Evolutionary conservation across 495 filamentous ascomycete species (phyloP).

Genomic region (Trichoderma parareesei): DNA sequence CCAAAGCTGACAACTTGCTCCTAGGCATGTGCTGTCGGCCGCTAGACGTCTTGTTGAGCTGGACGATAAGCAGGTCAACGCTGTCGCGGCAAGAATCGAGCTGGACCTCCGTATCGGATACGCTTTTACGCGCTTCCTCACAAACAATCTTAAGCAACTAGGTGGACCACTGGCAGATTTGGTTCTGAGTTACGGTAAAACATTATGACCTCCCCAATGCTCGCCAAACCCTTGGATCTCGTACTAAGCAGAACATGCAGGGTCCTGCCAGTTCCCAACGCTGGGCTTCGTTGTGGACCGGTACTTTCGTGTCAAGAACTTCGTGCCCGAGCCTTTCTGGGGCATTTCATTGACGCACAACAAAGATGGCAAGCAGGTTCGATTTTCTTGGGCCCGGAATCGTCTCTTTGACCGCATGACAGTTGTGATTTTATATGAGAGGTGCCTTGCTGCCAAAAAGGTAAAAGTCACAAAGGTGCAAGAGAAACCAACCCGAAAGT

Average conservation of each 20-base stretch:
- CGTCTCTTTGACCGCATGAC: conserved; percentile 82
- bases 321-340: conserved; percentile 91
- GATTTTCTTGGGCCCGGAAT: conserved; percentile 74
- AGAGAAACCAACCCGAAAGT: conserved; percentile 88
- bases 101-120: conserved; percentile 86
- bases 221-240: conserved; percentile 1
- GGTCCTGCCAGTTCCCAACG: conserved; percentile 95
- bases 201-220: conserved; percentile 9
- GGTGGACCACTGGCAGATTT: conserved; percentile 52
- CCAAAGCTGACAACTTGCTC: conserved; percentile 13
- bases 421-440: conserved; percentile 74
- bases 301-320: conserved; percentile 86
- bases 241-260: conserved; percentile 30
- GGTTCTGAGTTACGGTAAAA: conserved; percentile 78
- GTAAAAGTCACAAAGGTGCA: conserved; percentile 77
- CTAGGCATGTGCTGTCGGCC: conserved; percentile 73
- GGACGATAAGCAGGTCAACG: conserved; percentile 79
- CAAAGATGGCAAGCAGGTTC: conserved; percentile 69
- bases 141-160: conserved; percentile 60
- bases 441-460: conserved; percentile 66
- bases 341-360: conserved; percentile 74
- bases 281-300: conserved; percentile 95
- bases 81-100: conserved; percentile 84
- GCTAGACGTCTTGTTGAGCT: conserved; percentile 67
- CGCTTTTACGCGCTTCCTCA: conserved; percentile 86